Evolutionary conservation across 148 eudicot species (phyloP), one percentile per base, ranked within the genome.

Genomic region (Rhododendron ovatum): DNA sequence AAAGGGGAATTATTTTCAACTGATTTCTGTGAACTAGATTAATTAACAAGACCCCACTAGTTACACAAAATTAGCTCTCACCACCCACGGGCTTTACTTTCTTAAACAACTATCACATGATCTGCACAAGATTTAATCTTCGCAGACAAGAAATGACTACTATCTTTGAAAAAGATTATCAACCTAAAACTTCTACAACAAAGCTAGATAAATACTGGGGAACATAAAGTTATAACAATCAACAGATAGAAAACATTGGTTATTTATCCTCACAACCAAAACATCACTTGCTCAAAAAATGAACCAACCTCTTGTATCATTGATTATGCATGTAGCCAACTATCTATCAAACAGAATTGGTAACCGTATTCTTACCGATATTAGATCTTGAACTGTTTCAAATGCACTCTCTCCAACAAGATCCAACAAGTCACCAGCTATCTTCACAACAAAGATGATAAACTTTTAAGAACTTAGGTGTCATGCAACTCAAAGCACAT

Each of bases 351-450:
- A 43, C 39, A 30, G 13, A 67, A 65, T 20, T 81, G 14, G 61
- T 57, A 63, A 61, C 74, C 22, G 11, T 71, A 86, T 83, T 75
- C 92, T 89, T 87, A 96, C 99, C 90, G 78, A 88, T 61, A 97
- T 91, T 88, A 97, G 94, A 88, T 97, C 98, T 87, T 95, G 99
- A 82, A 97, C 99, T 67, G 90, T 93, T 89, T 94, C 98, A 88
- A 97, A 97, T 53, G 98, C 94, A 81, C 91, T 78, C 90, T 97
- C 98, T 84, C 99, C 99, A 83, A 93, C 98, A 86, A 97, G 95
- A 91, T 97, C 99, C 93, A 97, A 90, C 85, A 97, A 88, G 89
- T 97, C 99, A 85, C 95, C 97, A 89, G 99, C 99, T 81, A 96
- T 91, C 99, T 96, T 75, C 90, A 92, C 43, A 83, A 86, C 17